A percentile compares a stretch with the other conserved stretches of the same genome.
Evolutionary conservation across 805 yeast species (phyloP).

Genomic region (Monosporozyma aerobia): DNA sequence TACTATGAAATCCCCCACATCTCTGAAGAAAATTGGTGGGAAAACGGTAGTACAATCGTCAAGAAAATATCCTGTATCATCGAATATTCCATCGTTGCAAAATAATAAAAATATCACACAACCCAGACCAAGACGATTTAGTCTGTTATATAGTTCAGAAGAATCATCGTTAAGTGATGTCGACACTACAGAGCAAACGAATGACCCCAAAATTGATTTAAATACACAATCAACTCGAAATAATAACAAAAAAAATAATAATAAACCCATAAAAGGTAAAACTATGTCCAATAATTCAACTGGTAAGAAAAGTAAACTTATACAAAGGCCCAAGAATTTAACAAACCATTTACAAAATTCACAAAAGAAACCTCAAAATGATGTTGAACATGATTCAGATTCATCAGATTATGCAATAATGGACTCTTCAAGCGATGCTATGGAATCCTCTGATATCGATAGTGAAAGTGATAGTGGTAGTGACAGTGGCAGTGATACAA

Average conservation of each 20-base stretch:
- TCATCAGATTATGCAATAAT: slow-evolving; percentile 20
- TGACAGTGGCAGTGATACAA: slow-evolving; percentile 36
- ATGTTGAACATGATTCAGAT: slow-evolving; percentile 13
- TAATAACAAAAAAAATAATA: background rate
- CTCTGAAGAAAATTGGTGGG: background rate
- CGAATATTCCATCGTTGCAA: background rate
- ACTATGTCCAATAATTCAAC: slow-evolving; percentile 20
- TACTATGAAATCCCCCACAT: background rate
- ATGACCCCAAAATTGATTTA: background rate
- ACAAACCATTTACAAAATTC: background rate
- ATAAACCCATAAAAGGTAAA: slow-evolving; percentile 8
- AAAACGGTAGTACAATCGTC: background rate
- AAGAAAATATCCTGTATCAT: background rate
- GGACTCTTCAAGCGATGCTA: slow-evolving; percentile 16
- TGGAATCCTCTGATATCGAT: slow-evolving; percentile 20
- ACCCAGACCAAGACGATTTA: slow-evolving; percentile 34
- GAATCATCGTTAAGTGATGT: slow-evolving; percentile 33
- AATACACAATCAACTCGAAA: background rate
- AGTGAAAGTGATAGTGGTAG: slow-evolving; percentile 32
- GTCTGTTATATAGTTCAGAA: slow-evolving; percentile 35
- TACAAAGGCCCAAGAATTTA: slow-evolving; percentile 20
- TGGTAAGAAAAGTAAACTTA: slow-evolving; percentile 30
- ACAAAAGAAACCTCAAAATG: background rate
- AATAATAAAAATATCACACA: background rate
- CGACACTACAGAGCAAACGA: slow-evolving; percentile 13